Percentiles rank a stretch among this genome's conserved stretches.
Conservation (phyloP, 2,329 filamentous ascomycete species). For the Diaporthe velutina region DNA sequence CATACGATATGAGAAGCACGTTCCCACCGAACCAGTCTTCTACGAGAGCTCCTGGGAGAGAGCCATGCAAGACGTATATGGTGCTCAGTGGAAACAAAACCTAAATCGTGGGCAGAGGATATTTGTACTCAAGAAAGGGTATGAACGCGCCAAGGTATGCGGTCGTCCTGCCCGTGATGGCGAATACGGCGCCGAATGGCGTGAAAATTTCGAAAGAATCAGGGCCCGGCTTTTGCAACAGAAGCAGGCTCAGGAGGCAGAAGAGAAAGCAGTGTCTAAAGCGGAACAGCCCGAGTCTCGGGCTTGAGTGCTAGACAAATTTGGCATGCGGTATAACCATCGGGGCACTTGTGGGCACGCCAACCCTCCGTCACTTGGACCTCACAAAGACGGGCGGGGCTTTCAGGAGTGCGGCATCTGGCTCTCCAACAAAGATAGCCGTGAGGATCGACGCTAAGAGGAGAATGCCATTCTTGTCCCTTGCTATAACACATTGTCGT, state of each 20-base stretch:
- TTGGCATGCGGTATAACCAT: not conserved
- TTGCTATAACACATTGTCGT: not conserved
- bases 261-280: not conserved
- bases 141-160: not conserved
- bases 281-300: not conserved
- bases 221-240: not conserved
- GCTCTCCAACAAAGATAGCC: not conserved
- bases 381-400: not conserved
- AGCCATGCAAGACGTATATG: not conserved
- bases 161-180: not conserved
- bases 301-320: not conserved
- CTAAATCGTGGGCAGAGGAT: not conserved
- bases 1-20: not conserved
- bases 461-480: not conserved
- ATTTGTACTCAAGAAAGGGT: not conserved
- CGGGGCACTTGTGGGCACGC: not conserved
- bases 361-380: not conserved
- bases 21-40: not conserved
- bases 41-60: not conserved
- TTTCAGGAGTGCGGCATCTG: too few species aligned
- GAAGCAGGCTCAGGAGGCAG: not conserved
- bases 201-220: not conserved
- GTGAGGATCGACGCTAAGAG: not conserved
- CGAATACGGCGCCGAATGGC: not conserved
- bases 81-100: not conserved